Evolutionary conservation across 257 asterid species (phyloP).

Genomic region (Striga asiatica): DNA sequence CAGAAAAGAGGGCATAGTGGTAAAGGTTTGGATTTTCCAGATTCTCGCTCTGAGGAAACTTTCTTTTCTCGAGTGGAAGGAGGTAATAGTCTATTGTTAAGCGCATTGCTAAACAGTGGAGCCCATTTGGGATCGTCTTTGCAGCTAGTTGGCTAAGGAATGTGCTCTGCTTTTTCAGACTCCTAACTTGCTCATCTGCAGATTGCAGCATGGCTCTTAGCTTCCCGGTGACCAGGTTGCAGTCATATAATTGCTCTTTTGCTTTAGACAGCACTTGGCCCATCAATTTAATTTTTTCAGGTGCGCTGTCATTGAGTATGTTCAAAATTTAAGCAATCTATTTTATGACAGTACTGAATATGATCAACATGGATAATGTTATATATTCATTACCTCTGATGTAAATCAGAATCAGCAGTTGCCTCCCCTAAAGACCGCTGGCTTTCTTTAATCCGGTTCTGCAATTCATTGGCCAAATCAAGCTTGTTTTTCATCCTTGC

Average conservation of each 20-base stretch:
- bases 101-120: slow-evolving; percentile 91
- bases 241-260: slow-evolving; percentile 78
- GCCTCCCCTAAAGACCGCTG: slow-evolving; percentile 90
- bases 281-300: slow-evolving; percentile 74
- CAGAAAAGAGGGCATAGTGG: slow-evolving; percentile 96
- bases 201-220: slow-evolving; percentile 96
- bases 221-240: slow-evolving; percentile 88
- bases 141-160: slow-evolving; percentile 95
- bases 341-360: slow-evolving; percentile 3
- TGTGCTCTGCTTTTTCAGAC: slow-evolving; percentile 96
- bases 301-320: slow-evolving; percentile 43
- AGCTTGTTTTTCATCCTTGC: slow-evolving; percentile 66
- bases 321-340: slow-evolving; percentile 17
- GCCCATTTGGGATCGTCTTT: slow-evolving; percentile 92
- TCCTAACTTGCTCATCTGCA: slow-evolving; percentile 96
- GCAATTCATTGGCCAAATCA: slow-evolving; percentile 67
- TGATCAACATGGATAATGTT: slow-evolving; percentile 12
- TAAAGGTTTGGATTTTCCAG: slow-evolving; percentile 72
- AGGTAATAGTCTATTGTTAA: slow-evolving; percentile 85
- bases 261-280: slow-evolving; percentile 88
- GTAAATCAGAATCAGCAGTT: slow-evolving; percentile 70
- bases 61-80: slow-evolving; percentile 74
- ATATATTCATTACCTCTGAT: slow-evolving; percentile 41
- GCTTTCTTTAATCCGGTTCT: slow-evolving; percentile 81
- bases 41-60: slow-evolving; percentile 73